A percentile compares a stretch with the other conserved stretches of the same genome.
phyloP scores from a whole-genome alignment of 108 stramenopile genomes.

The Fistulifera pelliculosa region DNA sequence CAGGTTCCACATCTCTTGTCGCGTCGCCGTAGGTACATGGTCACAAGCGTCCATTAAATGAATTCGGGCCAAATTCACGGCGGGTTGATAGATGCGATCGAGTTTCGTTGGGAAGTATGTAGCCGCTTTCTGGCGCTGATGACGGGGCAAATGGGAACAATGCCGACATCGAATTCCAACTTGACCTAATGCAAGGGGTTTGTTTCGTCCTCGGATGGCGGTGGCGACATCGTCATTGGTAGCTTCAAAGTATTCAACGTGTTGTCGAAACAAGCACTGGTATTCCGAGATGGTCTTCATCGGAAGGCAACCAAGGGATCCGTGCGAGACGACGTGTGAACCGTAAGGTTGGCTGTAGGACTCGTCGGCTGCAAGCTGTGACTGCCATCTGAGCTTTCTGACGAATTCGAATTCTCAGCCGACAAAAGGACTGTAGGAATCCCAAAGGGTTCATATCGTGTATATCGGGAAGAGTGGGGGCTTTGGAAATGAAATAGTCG shows the following conservation, averaged over 20 bases:
- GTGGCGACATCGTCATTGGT: conserved; percentile 9
- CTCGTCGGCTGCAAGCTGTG: too few relatives aligned
- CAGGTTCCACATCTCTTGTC: background rate
- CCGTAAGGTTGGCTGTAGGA: too few relatives aligned
- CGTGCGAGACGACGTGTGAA: too few relatives aligned
- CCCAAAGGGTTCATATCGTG: too few relatives aligned
- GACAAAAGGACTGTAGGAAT: too few relatives aligned
- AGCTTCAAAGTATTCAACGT: conserved; percentile 12
- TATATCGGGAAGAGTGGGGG: too few relatives aligned
- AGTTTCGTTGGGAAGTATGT: conserved; percentile 65
- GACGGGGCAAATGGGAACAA: conserved; percentile 51
- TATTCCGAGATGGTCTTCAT: conserved; percentile 33
- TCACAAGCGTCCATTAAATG: too few relatives aligned
- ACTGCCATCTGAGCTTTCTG: too few relatives aligned
- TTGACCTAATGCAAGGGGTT: conserved; percentile 40
- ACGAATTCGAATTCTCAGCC: too few relatives aligned
- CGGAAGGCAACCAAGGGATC: conserved; percentile 20
- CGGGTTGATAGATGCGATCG: conserved; percentile 65
- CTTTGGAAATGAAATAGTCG: too few relatives aligned
- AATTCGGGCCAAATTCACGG: conserved; percentile 84
- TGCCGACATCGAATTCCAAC: conserved; percentile 71
- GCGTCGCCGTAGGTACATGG: background rate
- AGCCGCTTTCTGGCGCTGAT: conserved; percentile 55
- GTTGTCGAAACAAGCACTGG: conserved; percentile 5
- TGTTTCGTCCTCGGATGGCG: conserved; percentile 35